A percentile compares a stretch with the other conserved stretches of the same genome.
phyloP scores from a whole-genome alignment of 768 basidiomycete genomes.

The Dictyophora rubrovolvata region DNA sequence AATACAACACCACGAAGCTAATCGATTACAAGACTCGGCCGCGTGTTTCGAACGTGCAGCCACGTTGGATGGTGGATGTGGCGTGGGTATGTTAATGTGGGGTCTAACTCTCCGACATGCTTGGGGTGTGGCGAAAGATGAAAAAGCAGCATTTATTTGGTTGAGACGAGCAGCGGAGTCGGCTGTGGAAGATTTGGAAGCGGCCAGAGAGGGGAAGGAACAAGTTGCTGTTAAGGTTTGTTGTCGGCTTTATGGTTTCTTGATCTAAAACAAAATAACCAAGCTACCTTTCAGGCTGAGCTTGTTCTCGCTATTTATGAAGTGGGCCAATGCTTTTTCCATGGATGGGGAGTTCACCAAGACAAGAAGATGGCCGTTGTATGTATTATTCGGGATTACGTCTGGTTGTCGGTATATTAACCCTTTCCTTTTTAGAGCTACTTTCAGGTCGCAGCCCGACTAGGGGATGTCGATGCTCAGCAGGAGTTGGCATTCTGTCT shows the following conservation, averaged over 20 bases:
- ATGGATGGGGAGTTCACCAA: constrained; percentile 82
- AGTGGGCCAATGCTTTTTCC: constrained; percentile 87
- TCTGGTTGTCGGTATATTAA: neutral
- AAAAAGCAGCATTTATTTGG: constrained; percentile 74
- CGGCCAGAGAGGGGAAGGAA: constrained; percentile 40
- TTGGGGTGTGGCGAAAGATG: constrained; percentile 79
- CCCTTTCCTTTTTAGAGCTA: constrained; percentile 46
- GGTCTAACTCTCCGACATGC: constrained; percentile 77
- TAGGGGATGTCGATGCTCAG: constrained; percentile 85
- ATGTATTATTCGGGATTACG: constrained; percentile 20
- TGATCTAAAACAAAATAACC: constrained; percentile 1
- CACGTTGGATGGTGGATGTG: constrained; percentile 65
- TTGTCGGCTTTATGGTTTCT: neutral
- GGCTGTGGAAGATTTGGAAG: constrained; percentile 69
- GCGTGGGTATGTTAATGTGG: constrained; percentile 90
- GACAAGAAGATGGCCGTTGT: constrained; percentile 88
- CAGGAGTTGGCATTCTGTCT: constrained; percentile 77
- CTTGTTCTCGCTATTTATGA: constrained; percentile 85
- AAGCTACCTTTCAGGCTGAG: constrained; percentile 47
- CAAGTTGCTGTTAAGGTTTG: constrained; percentile 42
- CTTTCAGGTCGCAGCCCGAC: constrained; percentile 69
- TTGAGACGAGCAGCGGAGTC: constrained; percentile 70
- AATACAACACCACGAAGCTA: constrained; percentile 68
- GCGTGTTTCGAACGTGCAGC: constrained; percentile 69
- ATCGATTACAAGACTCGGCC: constrained; percentile 59